Evolutionary conservation across 1,284 basidiomycete genomes (phyloP), one percentile per base, ranked within the genome.

Genomic region (Trichosporon sp.): DNA sequence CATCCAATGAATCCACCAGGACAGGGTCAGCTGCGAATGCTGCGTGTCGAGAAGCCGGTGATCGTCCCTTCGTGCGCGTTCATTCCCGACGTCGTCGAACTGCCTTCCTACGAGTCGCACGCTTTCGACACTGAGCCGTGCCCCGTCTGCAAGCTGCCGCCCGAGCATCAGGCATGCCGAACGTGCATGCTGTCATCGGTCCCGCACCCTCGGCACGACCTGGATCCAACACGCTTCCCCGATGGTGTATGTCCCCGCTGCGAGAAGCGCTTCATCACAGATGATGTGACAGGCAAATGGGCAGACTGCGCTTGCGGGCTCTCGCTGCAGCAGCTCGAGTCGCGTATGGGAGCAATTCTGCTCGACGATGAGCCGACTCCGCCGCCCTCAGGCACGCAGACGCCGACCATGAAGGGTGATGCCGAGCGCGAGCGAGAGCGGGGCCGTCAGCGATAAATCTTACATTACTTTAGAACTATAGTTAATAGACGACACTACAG

Each of bases 201-300:
- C n/a, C 71, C 71, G 52, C 71, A 73, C 59, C 62, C 65, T 0
- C 63, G 70, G 33, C 71, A 73, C 65, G 74, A 75, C 60, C 71
- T 69, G 36, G 62, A 65, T 23, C 62, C 69, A 1, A 71, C 72
- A 25, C 71, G 73, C 4, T 70, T 70, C 59, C 34, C 61, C 9
- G 67, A 71, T 34, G 74, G 74, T 19, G 62, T 71, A 9, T 75
- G 74, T 63, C 68, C 66, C 1, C 49, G 65, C 6, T 75, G 74
- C 58, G 65, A 67, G 54, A 52, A 66, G 29, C 56, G 68, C 7
- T 66, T 70, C 40, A 65, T 68, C 60, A 68, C 66, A 3, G 66
- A 68, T 64, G 66, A 68, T 60, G 40, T 59, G 8, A 57, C 40
- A 23, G 36, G 59, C 52, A 68, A 68, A 46, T 68, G 66, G 66